Evolutionary conservation across 768 basidiomycete species (phyloP), one percentile per base, ranked within the genome.

Genomic region (Termitomyces sp.): DNA sequence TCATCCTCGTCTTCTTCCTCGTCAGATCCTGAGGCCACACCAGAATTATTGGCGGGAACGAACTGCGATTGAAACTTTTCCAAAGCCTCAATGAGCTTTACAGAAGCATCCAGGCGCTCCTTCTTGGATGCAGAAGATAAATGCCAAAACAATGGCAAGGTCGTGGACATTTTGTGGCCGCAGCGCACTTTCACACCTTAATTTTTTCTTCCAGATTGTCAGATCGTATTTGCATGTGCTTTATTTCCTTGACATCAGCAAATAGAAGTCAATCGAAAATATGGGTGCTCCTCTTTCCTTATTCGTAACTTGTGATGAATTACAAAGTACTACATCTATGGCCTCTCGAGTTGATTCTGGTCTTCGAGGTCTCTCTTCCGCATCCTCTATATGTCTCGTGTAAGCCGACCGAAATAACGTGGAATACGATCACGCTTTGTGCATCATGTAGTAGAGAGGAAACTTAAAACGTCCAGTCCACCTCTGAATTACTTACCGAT

Each of bases 121-220:
- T 87, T 85, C 75, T 86, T 92, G 20, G 83, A 84, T 1, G 84
- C 76, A 2, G 91, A 92, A 16, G 95, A 95, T 55, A 98, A 79
- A 71, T 94, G 80, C 95, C 95, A 97, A 81, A 95, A 98, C 36
- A 97, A 81, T 15, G 93, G 90, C 57, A 98, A 84, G 36, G 93
- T 95, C 52, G 93, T 94, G 39, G 89, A 84, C 85, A 93, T 91
- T 61, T 66, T 60, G 60, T 58, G 54, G 47, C 53, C 55, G 39
- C 37, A 51, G 20, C 44, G 11, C 46, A 55, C 30, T 30, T 57
- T 7, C 45, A 42, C 49, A 20, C 45, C 6, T 12, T 37, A 30
- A 58, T 55, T 58, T 66, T 65, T 62, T 68, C 27, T 64, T 55
- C 41, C 57, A 49, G 37, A 41, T 59, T 55, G 46, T 11, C 37